Conservation (phyloP, 495 filamentous ascomycete genomes). For the Cairneyella variabilis region DNA sequence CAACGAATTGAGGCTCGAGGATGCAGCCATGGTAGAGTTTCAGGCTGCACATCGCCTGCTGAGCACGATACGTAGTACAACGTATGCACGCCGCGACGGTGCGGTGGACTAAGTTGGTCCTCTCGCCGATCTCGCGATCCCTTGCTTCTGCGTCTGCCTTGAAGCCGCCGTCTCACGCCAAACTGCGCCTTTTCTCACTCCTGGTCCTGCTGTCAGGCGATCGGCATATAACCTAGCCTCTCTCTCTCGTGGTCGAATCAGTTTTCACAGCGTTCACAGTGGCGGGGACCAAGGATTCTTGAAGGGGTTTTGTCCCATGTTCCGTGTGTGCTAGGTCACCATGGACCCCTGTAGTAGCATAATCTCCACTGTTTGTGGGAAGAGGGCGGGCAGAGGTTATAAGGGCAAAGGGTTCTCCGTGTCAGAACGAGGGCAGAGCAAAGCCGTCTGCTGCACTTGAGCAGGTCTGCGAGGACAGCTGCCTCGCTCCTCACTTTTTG, state of each 20-base stretch:
- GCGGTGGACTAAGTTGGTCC: too few species aligned
- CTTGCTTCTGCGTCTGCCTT: slow-evolving; percentile 5
- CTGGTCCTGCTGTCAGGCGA: slow-evolving; percentile 19
- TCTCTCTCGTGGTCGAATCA: slow-evolving; percentile 9
- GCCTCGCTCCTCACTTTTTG: slow-evolving; percentile 2
- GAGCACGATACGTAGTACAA: too few species aligned
- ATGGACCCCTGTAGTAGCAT: slow-evolving; percentile 16
- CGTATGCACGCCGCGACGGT: too few species aligned
- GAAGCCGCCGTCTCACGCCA: slow-evolving; percentile 14
- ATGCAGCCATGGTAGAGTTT: too few species aligned
- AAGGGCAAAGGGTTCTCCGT: slow-evolving; percentile 5
- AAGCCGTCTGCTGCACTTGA: neutral
- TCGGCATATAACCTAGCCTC: slow-evolving; percentile 6
- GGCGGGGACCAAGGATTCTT: neutral
- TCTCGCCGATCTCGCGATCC: slow-evolving; percentile 16
- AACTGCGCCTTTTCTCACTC: slow-evolving; percentile 13
- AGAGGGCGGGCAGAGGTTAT: slow-evolving; percentile 10
- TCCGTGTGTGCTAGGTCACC: slow-evolving; percentile 5
- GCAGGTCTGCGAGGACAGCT: too few species aligned
- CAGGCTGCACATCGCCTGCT: too few species aligned
- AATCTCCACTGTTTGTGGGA: slow-evolving; percentile 15
- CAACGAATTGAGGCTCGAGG: too few species aligned
- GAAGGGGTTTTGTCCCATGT: slow-evolving; percentile 15
- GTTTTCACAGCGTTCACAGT: slow-evolving; percentile 7
- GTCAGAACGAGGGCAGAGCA: neutral